Percentiles rank a stretch among this genome's conserved stretches.
Evolutionary conservation across 2,329 filamentous ascomycete species (phyloP).

Genomic region (Colletotrichum sojae): DNA sequence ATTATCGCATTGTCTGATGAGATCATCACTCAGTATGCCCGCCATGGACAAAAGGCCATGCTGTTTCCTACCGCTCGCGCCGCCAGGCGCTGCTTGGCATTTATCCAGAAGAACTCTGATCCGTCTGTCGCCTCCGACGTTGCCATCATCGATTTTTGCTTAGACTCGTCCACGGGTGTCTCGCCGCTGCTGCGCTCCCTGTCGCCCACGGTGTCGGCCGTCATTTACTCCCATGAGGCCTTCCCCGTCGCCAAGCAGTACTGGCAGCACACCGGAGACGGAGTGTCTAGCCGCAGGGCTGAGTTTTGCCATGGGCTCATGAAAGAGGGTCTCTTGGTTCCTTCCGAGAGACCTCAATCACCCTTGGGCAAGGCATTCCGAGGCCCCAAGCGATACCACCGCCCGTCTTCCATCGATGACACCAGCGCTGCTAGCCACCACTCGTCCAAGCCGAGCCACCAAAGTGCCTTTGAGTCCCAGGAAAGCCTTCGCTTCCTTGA

Average conservation of each 20-base stretch:
- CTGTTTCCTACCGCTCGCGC: conserved; percentile 82
- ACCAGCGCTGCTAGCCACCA: conserved; percentile 41
- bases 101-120: conserved; percentile 75
- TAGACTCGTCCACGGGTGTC: conserved; percentile 69
- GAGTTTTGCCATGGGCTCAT: conserved; percentile 89
- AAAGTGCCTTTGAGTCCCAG: conserved; percentile 56
- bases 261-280: conserved; percentile 97
- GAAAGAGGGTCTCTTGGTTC: conserved; percentile 73
- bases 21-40: conserved; percentile 76
- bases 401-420: conserved; percentile 60
- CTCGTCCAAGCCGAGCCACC: conserved; percentile 43
- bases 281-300: conserved; percentile 89
- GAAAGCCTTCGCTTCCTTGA: conserved; percentile 90
- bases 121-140: conserved; percentile 64
- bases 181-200: conserved; percentile 68
- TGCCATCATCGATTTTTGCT: conserved; percentile 72
- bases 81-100: conserved; percentile 81
- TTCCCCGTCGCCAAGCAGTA: conserved; percentile 89
- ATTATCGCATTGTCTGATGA: conserved; percentile 81
- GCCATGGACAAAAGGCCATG: conserved; percentile 77
- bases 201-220: conserved; percentile 74
- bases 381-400: conserved; percentile 86
- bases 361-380: conserved; percentile 64
- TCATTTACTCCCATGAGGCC: conserved; percentile 78
- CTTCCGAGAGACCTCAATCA: conserved; percentile 46